phyloP scores from a whole-genome alignment of 2,329 filamentous ascomycete genomes.

The Byssothecium circinans region DNA sequence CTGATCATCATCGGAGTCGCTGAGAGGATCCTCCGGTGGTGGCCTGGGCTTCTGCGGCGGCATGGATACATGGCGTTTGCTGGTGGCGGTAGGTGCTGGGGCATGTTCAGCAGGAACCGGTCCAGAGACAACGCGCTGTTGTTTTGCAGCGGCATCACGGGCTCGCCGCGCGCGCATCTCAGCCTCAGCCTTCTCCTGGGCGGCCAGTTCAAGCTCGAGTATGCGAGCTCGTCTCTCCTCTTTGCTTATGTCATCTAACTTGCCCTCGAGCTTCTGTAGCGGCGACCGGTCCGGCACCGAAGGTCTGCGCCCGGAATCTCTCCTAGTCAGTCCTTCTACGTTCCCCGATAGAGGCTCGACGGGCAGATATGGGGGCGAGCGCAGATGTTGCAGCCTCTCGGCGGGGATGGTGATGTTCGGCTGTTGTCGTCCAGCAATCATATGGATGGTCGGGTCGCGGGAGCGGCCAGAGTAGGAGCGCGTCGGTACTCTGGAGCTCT shows the following conservation, averaged over 20 bases:
- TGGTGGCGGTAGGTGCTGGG: slow-evolving; percentile 20
- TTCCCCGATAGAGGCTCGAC: slow-evolving; percentile 32
- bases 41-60: slow-evolving; percentile 27
- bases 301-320: slow-evolving; percentile 37
- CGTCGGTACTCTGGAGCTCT: slow-evolving; percentile 24
- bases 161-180: slow-evolving; percentile 37
- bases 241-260: slow-evolving; percentile 89
- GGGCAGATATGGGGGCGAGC: slow-evolving; percentile 34
- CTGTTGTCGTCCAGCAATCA: slow-evolving; percentile 39
- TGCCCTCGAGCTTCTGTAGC: slow-evolving; percentile 88
- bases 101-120: slow-evolving; percentile 19
- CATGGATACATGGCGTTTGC: slow-evolving; percentile 39
- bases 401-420: slow-evolving; percentile 37
- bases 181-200: slow-evolving; percentile 62
- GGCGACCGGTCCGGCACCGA: slow-evolving; percentile 84
- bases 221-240: slow-evolving; percentile 89
- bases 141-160: slow-evolving; percentile 31
- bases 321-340: slow-evolving; percentile 20
- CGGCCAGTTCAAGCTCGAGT: slow-evolving; percentile 75
- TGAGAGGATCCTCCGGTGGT: slow-evolving; percentile 26
- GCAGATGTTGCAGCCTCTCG: slow-evolving; percentile 34
- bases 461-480: slow-evolving; percentile 31
- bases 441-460: slow-evolving; percentile 38
- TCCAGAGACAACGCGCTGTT: slow-evolving; percentile 35
- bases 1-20: slow-evolving; percentile 30